phyloP scores from a whole-genome alignment of 2,329 filamentous ascomycete genomes.

The Elsinoe arachidis region DNA sequence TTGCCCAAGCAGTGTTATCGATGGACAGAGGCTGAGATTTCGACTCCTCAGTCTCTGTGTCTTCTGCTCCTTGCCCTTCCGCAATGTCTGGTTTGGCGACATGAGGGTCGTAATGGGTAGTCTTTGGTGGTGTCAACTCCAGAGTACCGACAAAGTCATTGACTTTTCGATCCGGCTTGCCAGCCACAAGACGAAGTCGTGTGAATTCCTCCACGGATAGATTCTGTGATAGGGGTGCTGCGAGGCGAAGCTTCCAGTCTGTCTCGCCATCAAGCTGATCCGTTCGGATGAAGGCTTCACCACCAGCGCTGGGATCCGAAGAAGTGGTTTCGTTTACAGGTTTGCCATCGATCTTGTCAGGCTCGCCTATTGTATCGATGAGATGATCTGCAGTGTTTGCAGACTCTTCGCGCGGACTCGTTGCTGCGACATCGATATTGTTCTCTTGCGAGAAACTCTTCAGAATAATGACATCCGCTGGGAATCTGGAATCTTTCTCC shows the following conservation, averaged over 20 bases:
- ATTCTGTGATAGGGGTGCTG: conserved; percentile 76
- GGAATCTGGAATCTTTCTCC: conserved; percentile 83
- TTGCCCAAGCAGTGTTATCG: conserved; percentile 98
- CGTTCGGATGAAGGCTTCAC: conserved; percentile 93
- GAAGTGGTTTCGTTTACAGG: conserved; percentile 27
- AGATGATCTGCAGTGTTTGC: conserved; percentile 28
- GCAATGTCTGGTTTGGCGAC: conserved; percentile 14
- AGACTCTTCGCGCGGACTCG: conserved; percentile 27
- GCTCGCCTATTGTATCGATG: conserved; percentile 23
- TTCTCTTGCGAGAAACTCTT: conserved; percentile 64
- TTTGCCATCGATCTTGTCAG: conserved; percentile 13
- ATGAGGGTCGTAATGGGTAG: conserved; percentile 40
- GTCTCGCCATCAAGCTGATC: conserved; percentile 97
- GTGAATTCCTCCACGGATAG: conserved; percentile 63
- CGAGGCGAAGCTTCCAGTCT: conserved; percentile 92
- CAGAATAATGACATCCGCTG: conserved; percentile 86
- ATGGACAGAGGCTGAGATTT: conserved; percentile 68
- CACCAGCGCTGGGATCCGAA: conserved; percentile 41
- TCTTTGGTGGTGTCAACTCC: conserved; percentile 54
- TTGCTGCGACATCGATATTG: conserved; percentile 14
- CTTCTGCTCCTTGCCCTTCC: conserved; percentile 5
- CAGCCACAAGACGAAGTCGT: conserved; percentile 62
- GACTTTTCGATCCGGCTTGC: conserved; percentile 85
- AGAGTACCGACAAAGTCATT: conserved; percentile 93
- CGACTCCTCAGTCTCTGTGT: conserved; percentile 15